These are phyloP conservation scores for Phyllosticta paracitricarpa DNA, from an alignment of 2,329 filamentous ascomycete species.

Conservation along the genomic window DNA sequence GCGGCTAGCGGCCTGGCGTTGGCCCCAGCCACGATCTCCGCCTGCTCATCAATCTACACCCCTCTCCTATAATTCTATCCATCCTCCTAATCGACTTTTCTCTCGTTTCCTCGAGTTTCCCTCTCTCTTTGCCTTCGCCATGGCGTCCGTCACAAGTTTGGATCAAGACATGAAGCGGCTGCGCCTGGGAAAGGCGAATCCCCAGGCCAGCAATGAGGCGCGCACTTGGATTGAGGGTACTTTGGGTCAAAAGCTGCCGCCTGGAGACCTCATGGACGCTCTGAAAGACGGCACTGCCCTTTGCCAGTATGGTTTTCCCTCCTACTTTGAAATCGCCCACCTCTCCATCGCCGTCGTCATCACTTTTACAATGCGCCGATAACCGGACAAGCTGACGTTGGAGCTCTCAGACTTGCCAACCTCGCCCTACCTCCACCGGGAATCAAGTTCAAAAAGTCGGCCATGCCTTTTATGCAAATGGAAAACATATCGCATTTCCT, in stretches of 20 bases:
- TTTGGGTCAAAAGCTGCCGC: conserved; percentile 61
- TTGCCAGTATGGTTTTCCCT: conserved; percentile 58
- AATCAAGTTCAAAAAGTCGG: conserved; percentile 80
- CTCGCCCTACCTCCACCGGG: conserved; percentile 65
- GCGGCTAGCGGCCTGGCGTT: not conserved
- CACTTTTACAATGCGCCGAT: not conserved
- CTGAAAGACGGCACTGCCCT: conserved; percentile 86
- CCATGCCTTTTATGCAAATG: conserved; percentile 99
- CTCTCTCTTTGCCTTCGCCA: conserved; percentile 29
- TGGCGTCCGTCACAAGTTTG: conserved; percentile 89
- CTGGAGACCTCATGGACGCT: conserved; percentile 69
- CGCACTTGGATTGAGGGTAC: conserved; percentile 76
- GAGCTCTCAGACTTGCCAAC: conserved; percentile 60
- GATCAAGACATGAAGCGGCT: conserved; percentile 92
- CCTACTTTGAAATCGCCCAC: conserved; percentile 14
- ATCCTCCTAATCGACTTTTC: not conserved
- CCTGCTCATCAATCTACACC: not conserved
- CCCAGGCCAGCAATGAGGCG: conserved; percentile 76
- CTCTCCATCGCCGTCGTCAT: not conserved
- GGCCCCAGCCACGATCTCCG: not conserved
- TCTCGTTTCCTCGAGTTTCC: not conserved
- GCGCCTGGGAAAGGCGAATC: conserved; percentile 88
- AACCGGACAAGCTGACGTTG: not conserved
- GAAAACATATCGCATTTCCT: conserved; percentile 98
- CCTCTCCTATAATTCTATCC: not conserved